phyloP scores from a whole-genome alignment of 495 filamentous ascomycete species.

The Hypoxylon fuscum region DNA sequence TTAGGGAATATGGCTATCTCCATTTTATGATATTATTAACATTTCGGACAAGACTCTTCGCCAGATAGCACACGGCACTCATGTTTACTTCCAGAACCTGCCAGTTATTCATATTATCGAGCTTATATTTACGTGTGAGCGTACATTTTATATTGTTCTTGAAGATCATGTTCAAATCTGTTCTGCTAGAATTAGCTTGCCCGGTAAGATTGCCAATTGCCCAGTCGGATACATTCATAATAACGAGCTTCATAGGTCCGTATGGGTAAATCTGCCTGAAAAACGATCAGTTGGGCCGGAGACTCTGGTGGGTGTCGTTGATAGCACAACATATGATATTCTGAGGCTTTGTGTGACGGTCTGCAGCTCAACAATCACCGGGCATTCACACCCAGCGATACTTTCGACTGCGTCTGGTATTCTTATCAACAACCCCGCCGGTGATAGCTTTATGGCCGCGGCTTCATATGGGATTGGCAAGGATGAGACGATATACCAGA shows the following conservation, averaged over 20 bases:
- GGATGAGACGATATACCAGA: constrained; percentile 1
- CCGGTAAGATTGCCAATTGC: constrained; percentile 9
- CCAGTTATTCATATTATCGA: constrained; percentile 7
- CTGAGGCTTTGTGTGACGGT: constrained; percentile 14
- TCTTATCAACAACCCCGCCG: constrained; percentile 10
- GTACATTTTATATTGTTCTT: constrained; percentile 12
- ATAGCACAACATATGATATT: constrained; percentile 11
- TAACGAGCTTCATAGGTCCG: constrained; percentile 6
- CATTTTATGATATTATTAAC: background rate
- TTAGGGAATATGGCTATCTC: background rate
- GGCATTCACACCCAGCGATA: background rate
- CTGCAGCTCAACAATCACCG: constrained; percentile 3
- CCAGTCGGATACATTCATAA: constrained; percentile 6
- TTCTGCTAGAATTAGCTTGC: background rate
- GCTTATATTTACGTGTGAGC: constrained; percentile 11
- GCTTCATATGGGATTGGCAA: constrained; percentile 16
- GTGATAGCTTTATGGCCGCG: constrained; percentile 10
- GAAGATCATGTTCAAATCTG: constrained; percentile 1
- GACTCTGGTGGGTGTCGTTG: background rate
- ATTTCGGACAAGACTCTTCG: constrained; percentile 4
- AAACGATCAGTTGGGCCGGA: constrained; percentile 2
- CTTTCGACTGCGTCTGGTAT: background rate
- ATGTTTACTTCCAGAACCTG: background rate
- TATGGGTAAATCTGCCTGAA: constrained; percentile 4
- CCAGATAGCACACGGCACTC: background rate